A percentile compares a stretch with the other conserved stretches of the same genome.
These are phyloP conservation scores for Zasmidium angulare DNA, from an alignment of 2,329 filamentous ascomycete genomes.

Conservation along the genomic window DNA sequence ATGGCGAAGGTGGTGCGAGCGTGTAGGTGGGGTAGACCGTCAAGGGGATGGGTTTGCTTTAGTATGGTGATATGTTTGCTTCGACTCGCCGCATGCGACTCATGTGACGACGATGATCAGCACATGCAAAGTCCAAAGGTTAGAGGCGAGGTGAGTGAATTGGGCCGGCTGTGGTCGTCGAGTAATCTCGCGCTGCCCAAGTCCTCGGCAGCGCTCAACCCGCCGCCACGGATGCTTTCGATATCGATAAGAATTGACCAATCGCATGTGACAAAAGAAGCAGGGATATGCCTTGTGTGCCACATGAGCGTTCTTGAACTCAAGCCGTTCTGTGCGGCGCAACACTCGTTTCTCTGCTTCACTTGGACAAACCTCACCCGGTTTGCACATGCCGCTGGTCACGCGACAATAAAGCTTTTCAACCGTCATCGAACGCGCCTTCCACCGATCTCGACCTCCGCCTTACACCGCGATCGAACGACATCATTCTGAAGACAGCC, in stretches of 20 bases:
- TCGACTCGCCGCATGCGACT: background rate
- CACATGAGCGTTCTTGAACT: background rate
- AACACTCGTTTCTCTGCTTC: background rate
- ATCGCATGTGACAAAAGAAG: background rate
- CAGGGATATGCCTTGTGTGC: background rate
- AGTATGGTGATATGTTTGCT: background rate
- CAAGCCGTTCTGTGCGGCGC: background rate
- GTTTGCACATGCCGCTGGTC: background rate
- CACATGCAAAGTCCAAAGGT: background rate
- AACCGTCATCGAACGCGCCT: background rate
- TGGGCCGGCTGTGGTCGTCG: background rate
- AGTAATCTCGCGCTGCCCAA: background rate
- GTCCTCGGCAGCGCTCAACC: background rate
- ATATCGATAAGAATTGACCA: background rate
- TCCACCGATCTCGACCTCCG: background rate
- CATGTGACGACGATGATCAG: background rate
- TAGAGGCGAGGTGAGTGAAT: background rate
- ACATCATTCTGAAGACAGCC: slow-evolving; percentile 12
- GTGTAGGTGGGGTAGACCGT: slow-evolving; percentile 4
- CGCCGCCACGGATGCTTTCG: background rate
- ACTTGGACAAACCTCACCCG: background rate
- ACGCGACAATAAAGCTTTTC: background rate
- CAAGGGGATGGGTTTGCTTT: background rate
- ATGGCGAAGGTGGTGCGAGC: slow-evolving; percentile 15
- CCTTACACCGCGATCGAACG: background rate